A percentile compares a stretch with the other conserved stretches of the same genome.
Conservation (phyloP, 768 basidiomycete genomes). For the Russula compacta region DNA sequence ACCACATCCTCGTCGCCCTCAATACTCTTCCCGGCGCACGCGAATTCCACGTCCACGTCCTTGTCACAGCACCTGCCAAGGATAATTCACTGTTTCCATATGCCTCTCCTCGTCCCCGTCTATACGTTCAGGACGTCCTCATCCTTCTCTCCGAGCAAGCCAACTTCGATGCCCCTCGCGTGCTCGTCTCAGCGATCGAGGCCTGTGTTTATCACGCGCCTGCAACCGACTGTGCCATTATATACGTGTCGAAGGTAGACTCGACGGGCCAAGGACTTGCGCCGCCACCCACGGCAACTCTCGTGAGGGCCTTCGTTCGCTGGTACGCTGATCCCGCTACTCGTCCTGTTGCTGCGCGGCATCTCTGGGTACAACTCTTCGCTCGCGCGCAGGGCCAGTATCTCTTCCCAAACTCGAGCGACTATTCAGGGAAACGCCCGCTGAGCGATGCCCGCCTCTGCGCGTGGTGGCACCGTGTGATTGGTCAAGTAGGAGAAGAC, state of each 20-base stretch:
- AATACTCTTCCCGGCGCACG: constrained; percentile 8
- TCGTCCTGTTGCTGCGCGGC: constrained; percentile 4
- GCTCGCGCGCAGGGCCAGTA: constrained; percentile 89
- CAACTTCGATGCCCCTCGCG: constrained; percentile 37
- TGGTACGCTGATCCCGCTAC: constrained; percentile 26
- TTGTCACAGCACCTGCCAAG: constrained; percentile 60
- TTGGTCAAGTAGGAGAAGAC: constrained; percentile 46
- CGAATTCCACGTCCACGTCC: constrained; percentile 65
- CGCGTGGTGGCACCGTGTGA: constrained; percentile 84
- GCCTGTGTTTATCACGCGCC: constrained; percentile 8
- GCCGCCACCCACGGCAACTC: constrained; percentile 60
- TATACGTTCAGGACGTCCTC: constrained; percentile 69
- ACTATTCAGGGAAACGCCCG: constrained; percentile 59
- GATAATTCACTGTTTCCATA: constrained; percentile 67
- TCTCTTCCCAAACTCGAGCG: constrained; percentile 82
- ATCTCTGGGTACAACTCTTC: constrained; percentile 17
- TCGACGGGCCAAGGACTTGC: constrained; percentile 66
- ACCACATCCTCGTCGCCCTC: constrained; percentile 9
- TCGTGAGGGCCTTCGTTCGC: constrained; percentile 59
- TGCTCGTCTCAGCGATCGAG: constrained; percentile 75
- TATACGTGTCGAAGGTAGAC: constrained; percentile 90
- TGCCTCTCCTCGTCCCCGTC: constrained; percentile 52
- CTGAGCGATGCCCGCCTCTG: constrained; percentile 74
- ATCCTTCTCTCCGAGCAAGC: constrained; percentile 63
- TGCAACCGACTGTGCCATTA: constrained; percentile 10